Evolutionary conservation across 2,329 filamentous ascomycete genomes (phyloP).

Genomic region (Pyrenophora tritici-repentis): DNA sequence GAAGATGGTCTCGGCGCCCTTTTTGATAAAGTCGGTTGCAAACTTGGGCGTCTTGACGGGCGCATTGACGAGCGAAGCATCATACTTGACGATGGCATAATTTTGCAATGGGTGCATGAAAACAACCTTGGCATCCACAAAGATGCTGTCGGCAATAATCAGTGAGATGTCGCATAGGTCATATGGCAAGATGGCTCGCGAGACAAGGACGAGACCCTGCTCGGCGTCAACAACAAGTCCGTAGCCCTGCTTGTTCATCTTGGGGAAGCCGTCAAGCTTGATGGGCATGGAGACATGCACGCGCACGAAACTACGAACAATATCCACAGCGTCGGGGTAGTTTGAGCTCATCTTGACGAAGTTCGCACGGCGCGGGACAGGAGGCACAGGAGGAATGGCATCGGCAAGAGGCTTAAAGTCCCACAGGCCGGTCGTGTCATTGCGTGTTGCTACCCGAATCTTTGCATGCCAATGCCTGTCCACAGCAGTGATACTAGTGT

Average conservation of each 20-base stretch:
- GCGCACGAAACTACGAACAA: conserved; percentile 93
- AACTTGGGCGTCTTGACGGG: conserved; percentile 89
- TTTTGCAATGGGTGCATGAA: conserved; percentile 98
- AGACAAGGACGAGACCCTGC: conserved; percentile 92
- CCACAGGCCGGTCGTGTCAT: conserved; percentile 89
- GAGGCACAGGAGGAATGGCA: conserved; percentile 73
- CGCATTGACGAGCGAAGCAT: conserved; percentile 88
- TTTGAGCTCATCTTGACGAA: conserved; percentile 92
- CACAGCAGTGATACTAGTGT: conserved; percentile 89
- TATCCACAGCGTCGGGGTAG: conserved; percentile 86
- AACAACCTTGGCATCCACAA: conserved; percentile 89
- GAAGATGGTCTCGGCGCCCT: conserved; percentile 93
- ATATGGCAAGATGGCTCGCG: conserved; percentile 90
- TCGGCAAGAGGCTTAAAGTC: conserved; percentile 88
- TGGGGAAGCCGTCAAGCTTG: conserved; percentile 97
- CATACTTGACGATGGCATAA: conserved; percentile 94
- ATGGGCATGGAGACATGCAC: conserved; percentile 92
- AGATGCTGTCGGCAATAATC: conserved; percentile 94
- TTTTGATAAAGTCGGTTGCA: conserved; percentile 79
- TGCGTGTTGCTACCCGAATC: conserved; percentile 90
- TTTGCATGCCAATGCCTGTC: conserved; percentile 96
- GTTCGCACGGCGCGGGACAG: conserved; percentile 76
- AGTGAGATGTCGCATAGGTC: conserved; percentile 95
- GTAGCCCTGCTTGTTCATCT: conserved; percentile 92
- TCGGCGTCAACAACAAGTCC: conserved; percentile 97